phyloP scores from a whole-genome alignment of 139 green algal species.

The Picochlorum sp. region DNA sequence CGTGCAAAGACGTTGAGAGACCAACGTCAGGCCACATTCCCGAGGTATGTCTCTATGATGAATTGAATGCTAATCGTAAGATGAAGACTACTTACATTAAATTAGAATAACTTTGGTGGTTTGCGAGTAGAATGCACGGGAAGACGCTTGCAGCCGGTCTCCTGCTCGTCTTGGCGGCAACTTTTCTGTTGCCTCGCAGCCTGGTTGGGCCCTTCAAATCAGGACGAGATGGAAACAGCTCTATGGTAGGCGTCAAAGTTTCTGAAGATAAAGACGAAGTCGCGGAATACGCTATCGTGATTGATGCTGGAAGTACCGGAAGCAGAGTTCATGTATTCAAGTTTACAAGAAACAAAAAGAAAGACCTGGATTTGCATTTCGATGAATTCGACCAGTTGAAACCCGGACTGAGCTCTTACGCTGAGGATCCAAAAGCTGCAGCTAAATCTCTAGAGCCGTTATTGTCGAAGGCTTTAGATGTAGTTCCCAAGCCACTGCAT shows the following conservation, averaged over 20 bases:
- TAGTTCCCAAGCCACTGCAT: conserved; percentile 57
- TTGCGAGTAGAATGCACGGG: too few species aligned
- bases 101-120: too few species aligned
- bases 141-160: too few species aligned
- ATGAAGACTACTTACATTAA: too few species aligned
- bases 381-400: conserved; percentile 91
- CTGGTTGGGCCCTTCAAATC: too few species aligned
- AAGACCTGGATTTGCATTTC: conserved; percentile 51
- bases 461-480: conserved; percentile 67
- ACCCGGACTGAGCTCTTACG: conserved; percentile 80
- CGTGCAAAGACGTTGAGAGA: too few species aligned
- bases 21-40: too few species aligned
- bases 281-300: conserved; percentile 73
- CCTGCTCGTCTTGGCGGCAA: conserved; percentile 8
- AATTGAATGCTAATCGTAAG: too few species aligned
- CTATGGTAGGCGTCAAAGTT: too few species aligned
- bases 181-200: conserved; percentile 44
- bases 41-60: too few species aligned
- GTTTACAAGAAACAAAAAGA: conserved; percentile 43
- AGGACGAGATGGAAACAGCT: conserved; percentile 23
- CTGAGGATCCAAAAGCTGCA: conserved; percentile 56
- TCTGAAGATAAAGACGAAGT: conserved; percentile 1
- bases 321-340: conserved; percentile 91
- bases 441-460: conserved; percentile 70
- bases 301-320: conserved; percentile 93